A percentile compares a stretch with the other conserved stretches of the same genome.
Evolutionary conservation across 78 protist species (phyloP).

Genomic region (Salpingoeca rosetta): DNA sequence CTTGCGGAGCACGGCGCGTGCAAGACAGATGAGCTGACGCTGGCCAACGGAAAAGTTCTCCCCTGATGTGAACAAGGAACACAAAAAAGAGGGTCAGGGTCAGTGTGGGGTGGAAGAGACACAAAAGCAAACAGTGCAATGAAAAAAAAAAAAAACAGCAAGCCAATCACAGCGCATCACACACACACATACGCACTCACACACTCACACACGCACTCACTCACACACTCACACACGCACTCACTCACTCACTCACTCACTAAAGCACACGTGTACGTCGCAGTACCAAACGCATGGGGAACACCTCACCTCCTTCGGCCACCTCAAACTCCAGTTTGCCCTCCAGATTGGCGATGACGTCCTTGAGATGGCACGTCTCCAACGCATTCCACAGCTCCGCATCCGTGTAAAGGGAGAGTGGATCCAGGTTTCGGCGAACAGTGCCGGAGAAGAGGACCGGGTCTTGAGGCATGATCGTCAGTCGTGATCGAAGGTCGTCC

Average conservation of each 20-base stretch:
- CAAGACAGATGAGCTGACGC: conserved; percentile 88
- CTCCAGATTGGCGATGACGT: background rate
- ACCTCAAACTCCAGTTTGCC: background rate
- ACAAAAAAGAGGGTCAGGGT: no score
- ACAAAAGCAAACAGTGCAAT: background rate
- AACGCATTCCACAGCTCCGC: conserved; percentile 7
- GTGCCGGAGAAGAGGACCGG: conserved; percentile 75
- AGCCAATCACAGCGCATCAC: no score
- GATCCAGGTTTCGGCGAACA: conserved; percentile 56
- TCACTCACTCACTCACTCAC: no score
- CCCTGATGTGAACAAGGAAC: no score
- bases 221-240: no score
- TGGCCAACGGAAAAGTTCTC: conserved; percentile 69
- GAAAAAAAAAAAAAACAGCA: background rate
- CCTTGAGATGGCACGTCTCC: background rate
- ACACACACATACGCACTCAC: no score
- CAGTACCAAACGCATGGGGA: background rate
- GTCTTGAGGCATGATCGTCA: conserved; percentile 83
- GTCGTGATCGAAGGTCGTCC: conserved; percentile 42
- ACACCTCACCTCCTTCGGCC: conserved; percentile 37
- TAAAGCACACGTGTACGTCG: background rate
- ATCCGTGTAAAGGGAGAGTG: conserved; percentile 8
- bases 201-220: no score
- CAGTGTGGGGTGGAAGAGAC: background rate
- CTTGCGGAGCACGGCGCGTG: conserved; percentile 75